Conservation (phyloP, 805 yeast species). For the Cyberlindnera xylosilytica region DNA sequence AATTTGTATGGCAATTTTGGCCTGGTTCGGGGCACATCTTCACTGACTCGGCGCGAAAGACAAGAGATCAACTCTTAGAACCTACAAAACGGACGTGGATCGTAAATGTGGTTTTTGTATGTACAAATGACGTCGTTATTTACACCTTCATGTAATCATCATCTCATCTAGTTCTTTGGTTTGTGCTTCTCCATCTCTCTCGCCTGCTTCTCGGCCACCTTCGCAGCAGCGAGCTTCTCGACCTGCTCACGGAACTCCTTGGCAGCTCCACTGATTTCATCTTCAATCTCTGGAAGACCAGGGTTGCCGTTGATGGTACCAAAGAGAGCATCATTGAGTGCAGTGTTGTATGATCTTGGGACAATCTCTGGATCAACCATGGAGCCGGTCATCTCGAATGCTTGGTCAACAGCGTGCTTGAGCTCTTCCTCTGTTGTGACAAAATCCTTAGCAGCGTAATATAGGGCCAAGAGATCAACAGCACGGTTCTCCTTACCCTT, state of each 20-base stretch:
- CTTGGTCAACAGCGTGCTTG: conserved; percentile 52
- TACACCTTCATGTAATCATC: conserved; percentile 96
- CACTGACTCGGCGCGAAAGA: conserved; percentile 1
- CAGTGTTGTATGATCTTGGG: conserved; percentile 22
- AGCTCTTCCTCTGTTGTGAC: conserved; percentile 71
- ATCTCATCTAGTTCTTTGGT: conserved; percentile 99
- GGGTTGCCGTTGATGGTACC: conserved; percentile 34
- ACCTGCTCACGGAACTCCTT: conserved; percentile 28
- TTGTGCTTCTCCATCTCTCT: conserved; percentile 87
- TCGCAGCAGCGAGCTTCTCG: conserved; percentile 13
- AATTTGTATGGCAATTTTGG: conserved; percentile 1
- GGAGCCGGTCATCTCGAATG: conserved; percentile 35
- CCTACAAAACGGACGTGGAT: too few relatives aligned
- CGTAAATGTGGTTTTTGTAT: neutral
- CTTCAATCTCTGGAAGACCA: conserved; percentile 34
- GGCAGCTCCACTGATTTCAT: conserved; percentile 33
- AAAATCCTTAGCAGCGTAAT: conserved; percentile 65
- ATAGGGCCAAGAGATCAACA: conserved; percentile 59
- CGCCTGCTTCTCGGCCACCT: conserved; percentile 84
- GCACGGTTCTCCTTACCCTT: conserved; percentile 52
- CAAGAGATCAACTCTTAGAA: too few relatives aligned
- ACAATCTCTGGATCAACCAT: conserved; percentile 8
- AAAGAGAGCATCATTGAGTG: conserved; percentile 32
- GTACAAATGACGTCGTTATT: conserved; percentile 54
- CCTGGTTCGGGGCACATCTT: neutral